Evolutionary conservation across 1,139 yeast species (phyloP), one percentile per base, ranked within the genome.

Genomic region (Suhomyces atakaporum): DNA sequence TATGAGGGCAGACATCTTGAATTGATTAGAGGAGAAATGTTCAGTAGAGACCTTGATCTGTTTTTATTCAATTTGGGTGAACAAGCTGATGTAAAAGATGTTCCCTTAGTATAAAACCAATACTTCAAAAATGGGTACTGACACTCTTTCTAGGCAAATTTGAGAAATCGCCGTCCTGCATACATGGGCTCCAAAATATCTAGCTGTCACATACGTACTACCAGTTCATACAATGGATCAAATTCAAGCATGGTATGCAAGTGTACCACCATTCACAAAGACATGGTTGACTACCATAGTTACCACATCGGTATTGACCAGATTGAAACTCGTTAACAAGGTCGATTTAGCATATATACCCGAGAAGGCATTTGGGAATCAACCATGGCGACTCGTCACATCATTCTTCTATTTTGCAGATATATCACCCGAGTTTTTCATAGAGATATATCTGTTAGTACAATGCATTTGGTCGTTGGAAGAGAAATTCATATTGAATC

Each of bases 381-480:
- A 69, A 45, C 66, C 66, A 9, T 69, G 75, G 75, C 48, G 74
- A 33, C 38, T 67, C 5, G 15, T 66, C 5, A 62, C 73, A 2
- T 48, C 66, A 7, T 69, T 68, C 46, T 58, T 62, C 38, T 59
- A 54, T 38, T 56, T 60, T 35, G 69, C 63, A 2, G 62, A 57
- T 10, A 39, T 66, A 12, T 53, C 56, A 25, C 25, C 59, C 27
- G 47, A 46, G 15, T 42, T 62, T 22, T 12, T 62, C 8, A 42
- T 58, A 20, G 41, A 41, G 7, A 27, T 62, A 4, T 50, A 50
- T 45, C 46, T 50, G 16, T 40, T 56, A 4, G 42, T 50, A 27
- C 38, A 45, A 15, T 47, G 58, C 10, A 32, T 41, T 11, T 36
- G 51, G 16, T 31, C 44, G 11, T 35, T 63, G n/a, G 70, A 64